Base-by-base conservation (phyloP, 495 filamentous ascomycete genomes). In the Penicillium daleae region DNA sequence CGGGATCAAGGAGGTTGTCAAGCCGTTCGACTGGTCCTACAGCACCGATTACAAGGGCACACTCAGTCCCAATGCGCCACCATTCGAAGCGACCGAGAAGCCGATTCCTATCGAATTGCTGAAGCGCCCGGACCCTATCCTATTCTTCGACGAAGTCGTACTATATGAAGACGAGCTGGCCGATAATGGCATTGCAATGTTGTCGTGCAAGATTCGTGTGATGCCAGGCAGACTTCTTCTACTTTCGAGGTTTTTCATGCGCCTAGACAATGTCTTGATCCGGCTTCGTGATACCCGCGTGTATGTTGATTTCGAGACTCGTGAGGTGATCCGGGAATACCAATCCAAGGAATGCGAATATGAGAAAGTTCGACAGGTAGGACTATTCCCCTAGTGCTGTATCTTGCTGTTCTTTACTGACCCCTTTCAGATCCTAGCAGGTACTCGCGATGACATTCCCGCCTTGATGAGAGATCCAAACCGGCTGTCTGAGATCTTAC, bases 21-120 rank as follows among this genome's bases (percentile, higher is more conserved):
- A 92, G 73, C 92, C 94, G 10, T 99, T 95, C 73, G 95, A 99
- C 77, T 99, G 95, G 95, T 96, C 92, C 40, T 99, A 97, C 74
- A 93, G 83, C 57, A 97, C 93, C 17, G 84, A 88, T 51, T 97
- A 96, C 72, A 83, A 81, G 56, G 95, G 95, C 26, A 91, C 87
- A 15, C 51, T 82, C 55, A 66, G 69, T 33, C 63, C 74, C 40
- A 63, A 65, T 19, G 74, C 69, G 22, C 75, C 67, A 6, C 52
- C 59, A 0, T 87, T 91, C 62, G 63, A 79, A 29, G 74, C 79
- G 22, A 84, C 83, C n/a, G 73, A 74, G 24, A 81, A 76, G 37
- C 78, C 81, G 48, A 96, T 99, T 53, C 93, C 95, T 8, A 82
- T 97, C 42, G 90, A 95, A 57, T 80, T 97, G 9, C 80, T 99